Percentiles rank a stretch among this genome's conserved stretches.
phyloP scores from a whole-genome alignment of 441 rosid species.

The Gossypium gossypioides region DNA sequence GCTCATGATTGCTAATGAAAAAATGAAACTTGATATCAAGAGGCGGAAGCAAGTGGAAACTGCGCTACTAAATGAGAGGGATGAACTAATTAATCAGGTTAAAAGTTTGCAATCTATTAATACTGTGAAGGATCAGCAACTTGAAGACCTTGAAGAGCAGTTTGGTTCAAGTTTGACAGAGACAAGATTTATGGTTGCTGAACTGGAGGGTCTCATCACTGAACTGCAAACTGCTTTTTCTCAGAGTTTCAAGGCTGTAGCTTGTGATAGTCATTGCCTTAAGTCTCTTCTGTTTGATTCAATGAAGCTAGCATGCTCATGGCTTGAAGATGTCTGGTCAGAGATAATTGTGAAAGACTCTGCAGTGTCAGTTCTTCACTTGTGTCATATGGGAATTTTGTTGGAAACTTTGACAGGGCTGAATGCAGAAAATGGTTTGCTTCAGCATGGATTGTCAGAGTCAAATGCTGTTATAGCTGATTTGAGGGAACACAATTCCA shows the following conservation, averaged over 20 bases:
- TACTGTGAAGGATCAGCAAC: conserved; percentile 40
- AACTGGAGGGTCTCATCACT: conserved; percentile 49
- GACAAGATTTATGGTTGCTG: conserved; percentile 43
- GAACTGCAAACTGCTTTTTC: conserved; percentile 39
- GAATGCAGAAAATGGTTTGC: conserved; percentile 83
- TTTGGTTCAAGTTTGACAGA: conserved; percentile 49
- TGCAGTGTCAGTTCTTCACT: conserved; percentile 83
- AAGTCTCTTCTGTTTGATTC: conserved; percentile 52
- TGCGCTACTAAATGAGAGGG: conserved; percentile 47
- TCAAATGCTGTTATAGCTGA: conserved; percentile 64
- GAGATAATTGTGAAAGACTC: conserved; percentile 85
- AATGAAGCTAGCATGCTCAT: conserved; percentile 45
- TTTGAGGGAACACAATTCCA: conserved; percentile 67
- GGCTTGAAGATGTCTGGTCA: conserved; percentile 95
- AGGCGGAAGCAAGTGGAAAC: conserved; percentile 42
- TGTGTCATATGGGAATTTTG: conserved; percentile 86
- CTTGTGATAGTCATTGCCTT: conserved; percentile 37
- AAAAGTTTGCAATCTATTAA: conserved; percentile 49
- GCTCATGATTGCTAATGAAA: conserved; percentile 69
- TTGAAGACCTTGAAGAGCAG: conserved; percentile 57
- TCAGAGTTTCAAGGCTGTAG: conserved; percentile 37
- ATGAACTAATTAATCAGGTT: conserved; percentile 38
- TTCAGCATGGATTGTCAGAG: conserved; percentile 68
- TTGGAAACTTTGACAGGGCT: conserved; percentile 80
- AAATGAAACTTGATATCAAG: conserved; percentile 54